Evolutionary conservation across 495 filamentous ascomycete genomes (phyloP), one percentile per base, ranked within the genome.

Genomic region (Glonium stellatum): DNA sequence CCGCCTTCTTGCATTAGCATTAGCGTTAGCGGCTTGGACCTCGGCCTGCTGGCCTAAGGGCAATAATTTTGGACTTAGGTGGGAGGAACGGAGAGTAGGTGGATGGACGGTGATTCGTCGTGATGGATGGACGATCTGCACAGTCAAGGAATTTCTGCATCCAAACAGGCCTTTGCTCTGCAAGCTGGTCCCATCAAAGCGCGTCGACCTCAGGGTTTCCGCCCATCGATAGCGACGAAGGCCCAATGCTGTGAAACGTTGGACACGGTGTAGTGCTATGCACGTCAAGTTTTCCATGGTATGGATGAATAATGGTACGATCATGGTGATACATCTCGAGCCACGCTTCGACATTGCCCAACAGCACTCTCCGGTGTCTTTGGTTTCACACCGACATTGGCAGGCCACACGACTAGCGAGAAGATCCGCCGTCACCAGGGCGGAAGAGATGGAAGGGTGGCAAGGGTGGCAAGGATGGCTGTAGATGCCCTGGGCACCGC

Each of bases 211-310:
- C 11, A 4, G 9, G 23, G 31, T 35, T 8, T 51, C 13, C 36
- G 53, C 21, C 48, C 21, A 12, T 31, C 13, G 25, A 21, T 5
- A 37, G 44, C 36, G 39, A 59, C 44, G 47, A 21, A 49, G 53
- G 23, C 57, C 41, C 51, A 34, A 47, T 55, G 60, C 36, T 35
- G 64, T 67, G 60, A 44, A 60, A 67, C 57, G 57, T 63, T 6
- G 23, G 25, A 34, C 53, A 23, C 34, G 52, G 31, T 19, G 52
- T 21, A 18, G 50, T 55, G 34, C 10, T 34, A 42, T 55, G 31
- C 52, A 42, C 36, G 31, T 21, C 21, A 18, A 34, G 23, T 21
- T 39, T 57, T 34, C 13, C 35, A 42, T 39, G 54, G 23, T 31
- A 27, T 25, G 12, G 39, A 34, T 44, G 35, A 35, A 37, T 44